Percentiles rank a stretch among this genome's conserved stretches.
phyloP scores from a whole-genome alignment of 1,284 basidiomycete species.

The Cryptococcus sp. region DNA sequence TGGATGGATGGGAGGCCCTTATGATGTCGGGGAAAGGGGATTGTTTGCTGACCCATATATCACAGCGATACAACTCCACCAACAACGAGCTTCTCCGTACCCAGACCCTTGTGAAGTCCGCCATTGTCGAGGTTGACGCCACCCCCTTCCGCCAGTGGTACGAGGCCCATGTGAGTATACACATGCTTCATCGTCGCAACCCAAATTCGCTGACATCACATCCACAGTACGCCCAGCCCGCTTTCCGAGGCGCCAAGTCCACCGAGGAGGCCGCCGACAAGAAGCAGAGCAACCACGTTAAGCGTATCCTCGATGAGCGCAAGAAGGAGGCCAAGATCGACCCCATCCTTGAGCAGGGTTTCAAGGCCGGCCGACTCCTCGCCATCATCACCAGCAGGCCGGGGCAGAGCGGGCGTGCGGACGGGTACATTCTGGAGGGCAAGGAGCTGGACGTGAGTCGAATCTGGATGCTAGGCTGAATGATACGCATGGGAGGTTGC shows the following conservation, averaged over 20 bases:
- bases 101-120: conserved; percentile 92
- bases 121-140: conserved; percentile 92
- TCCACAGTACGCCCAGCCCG: conserved; percentile 78
- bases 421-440: conserved; percentile 94
- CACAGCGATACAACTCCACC: conserved; percentile 89
- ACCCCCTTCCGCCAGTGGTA: conserved; percentile 98
- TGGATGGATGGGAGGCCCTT: background rate
- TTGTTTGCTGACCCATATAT: conserved; percentile 5
- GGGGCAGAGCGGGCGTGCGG: conserved; percentile 87
- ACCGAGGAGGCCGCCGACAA: conserved; percentile 57
- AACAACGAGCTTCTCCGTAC: conserved; percentile 99
- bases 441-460: conserved; percentile 85
- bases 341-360: conserved; percentile 65
- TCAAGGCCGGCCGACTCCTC: conserved; percentile 56
- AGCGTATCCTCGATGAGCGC: conserved; percentile 77
- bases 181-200: background rate
- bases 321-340: conserved; percentile 94
- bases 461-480: conserved; percentile 41
- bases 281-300: conserved; percentile 84
- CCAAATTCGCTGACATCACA: background rate
- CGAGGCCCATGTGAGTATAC: conserved; percentile 77
- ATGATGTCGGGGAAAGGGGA: background rate
- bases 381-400: conserved; percentile 86
- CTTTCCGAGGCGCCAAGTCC: conserved; percentile 72
- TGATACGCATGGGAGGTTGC: background rate